A percentile compares a stretch with the other conserved stretches of the same genome.
Conservation (phyloP, 2,329 filamentous ascomycete species). For the Cladosporium austrohemisphaericum region DNA sequence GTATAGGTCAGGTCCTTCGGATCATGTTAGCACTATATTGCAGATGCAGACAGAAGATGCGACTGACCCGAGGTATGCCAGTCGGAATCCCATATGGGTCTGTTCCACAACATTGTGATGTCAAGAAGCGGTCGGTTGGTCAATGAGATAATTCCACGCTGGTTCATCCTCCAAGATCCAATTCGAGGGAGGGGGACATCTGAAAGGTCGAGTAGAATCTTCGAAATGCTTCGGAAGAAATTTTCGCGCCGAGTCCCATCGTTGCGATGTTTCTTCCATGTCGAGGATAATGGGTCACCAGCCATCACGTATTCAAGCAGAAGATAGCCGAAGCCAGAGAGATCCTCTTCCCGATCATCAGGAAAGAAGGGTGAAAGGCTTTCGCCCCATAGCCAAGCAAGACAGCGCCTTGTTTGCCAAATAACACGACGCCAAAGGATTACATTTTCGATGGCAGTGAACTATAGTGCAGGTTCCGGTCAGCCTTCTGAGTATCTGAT, state of each 20-base stretch:
- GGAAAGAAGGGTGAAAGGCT: slow-evolving; percentile 14
- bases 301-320: slow-evolving; percentile 15
- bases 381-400: slow-evolving; percentile 9
- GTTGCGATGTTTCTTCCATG: slow-evolving; percentile 10
- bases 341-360: slow-evolving; percentile 6
- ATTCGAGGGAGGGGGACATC: slow-evolving; percentile 19
- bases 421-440: slow-evolving; percentile 12
- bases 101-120: slow-evolving; percentile 10
- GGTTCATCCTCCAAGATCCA: slow-evolving; percentile 21
- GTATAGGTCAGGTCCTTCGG: slow-evolving; percentile 15
- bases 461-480: background rate
- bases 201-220: slow-evolving; percentile 18
- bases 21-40: background rate
- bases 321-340: slow-evolving; percentile 13
- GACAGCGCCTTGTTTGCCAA: slow-evolving; percentile 12
- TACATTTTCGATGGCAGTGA: slow-evolving; percentile 16
- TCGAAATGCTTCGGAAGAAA: slow-evolving; percentile 16
- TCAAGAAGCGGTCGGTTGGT: slow-evolving; percentile 20
- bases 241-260: slow-evolving; percentile 8
- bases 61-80: slow-evolving; percentile 15
- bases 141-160: slow-evolving; percentile 19
- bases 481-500: background rate
- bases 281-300: slow-evolving; percentile 15
- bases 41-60: background rate
- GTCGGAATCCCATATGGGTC: slow-evolving; percentile 16